These are phyloP conservation scores for Yarrowia deformans DNA, from an alignment of 805 yeast genomes.

Conservation along the genomic window DNA sequence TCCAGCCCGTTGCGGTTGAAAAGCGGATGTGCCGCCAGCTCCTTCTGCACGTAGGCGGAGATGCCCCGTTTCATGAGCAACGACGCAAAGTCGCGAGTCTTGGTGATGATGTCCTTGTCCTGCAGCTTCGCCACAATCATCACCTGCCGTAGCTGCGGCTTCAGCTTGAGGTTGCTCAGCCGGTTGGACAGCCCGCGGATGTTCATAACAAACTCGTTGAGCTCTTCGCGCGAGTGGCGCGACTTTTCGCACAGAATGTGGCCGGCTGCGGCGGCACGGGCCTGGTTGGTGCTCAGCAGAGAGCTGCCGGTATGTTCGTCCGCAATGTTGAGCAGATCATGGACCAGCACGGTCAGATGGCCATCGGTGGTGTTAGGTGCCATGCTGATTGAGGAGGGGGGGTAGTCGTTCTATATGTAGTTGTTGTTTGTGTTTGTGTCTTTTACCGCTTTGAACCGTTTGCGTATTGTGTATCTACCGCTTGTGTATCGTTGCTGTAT, in stretches of 20 bases:
- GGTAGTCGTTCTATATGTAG: background rate
- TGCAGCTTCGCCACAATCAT: conserved; percentile 46
- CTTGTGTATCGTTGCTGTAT: no score
- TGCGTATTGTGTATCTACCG: no score
- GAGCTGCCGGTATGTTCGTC: conserved; percentile 16
- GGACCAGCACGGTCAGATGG: conserved; percentile 7
- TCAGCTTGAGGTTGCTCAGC: conserved; percentile 45
- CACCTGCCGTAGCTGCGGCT: conserved; percentile 44
- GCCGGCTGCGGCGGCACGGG: conserved; percentile 1
- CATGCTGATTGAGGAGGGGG: background rate
- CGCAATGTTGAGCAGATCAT: conserved; percentile 27
- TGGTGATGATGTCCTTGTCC: conserved; percentile 43
- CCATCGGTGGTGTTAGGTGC: conserved; percentile 3
- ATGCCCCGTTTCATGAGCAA: conserved; percentile 16
- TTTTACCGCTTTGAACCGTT: background rate
- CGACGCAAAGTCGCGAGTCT: conserved; percentile 44
- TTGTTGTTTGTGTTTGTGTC: background rate
- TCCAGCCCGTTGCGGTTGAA: conserved; percentile 51
- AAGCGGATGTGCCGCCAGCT: conserved; percentile 43
- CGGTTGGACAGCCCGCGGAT: conserved; percentile 32
- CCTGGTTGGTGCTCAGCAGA: conserved; percentile 4
- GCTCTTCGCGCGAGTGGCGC: conserved; percentile 22
- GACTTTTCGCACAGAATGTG: conserved; percentile 7
- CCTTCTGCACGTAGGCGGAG: conserved; percentile 40
- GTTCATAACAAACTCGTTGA: conserved; percentile 37